Conservation (phyloP, 768 basidiomycete species). For the Atractiella rhizophila region DNA sequence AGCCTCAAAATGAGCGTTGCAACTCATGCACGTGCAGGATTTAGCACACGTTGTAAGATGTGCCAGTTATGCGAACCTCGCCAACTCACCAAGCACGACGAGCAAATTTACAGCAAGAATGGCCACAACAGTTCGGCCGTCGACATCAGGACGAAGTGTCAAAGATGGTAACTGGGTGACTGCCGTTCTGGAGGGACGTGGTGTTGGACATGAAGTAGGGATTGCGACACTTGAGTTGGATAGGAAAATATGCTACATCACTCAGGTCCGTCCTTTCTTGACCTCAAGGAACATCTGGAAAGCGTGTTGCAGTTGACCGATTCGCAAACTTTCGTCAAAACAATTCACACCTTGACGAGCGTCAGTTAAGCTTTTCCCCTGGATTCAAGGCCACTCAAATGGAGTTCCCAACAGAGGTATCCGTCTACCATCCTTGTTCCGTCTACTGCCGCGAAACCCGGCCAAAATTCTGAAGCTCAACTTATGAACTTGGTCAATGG, state of each 20-base stretch:
- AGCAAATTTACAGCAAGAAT: too few relatives aligned
- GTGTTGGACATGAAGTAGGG: conserved; percentile 58
- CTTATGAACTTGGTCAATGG: conserved; percentile 18
- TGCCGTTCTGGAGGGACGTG: conserved; percentile 9
- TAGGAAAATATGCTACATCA: conserved; percentile 45
- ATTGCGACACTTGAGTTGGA: conserved; percentile 73
- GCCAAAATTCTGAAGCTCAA: not conserved
- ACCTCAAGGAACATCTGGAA: not conserved
- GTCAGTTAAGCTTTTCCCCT: conserved; percentile 50
- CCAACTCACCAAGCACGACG: too few relatives aligned
- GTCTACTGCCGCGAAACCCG: conserved; percentile 18
- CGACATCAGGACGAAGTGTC: too few relatives aligned
- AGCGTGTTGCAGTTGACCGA: conserved; percentile 38
- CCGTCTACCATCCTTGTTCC: not conserved
- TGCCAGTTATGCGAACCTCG: too few relatives aligned
- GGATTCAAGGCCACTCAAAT: conserved; percentile 30
- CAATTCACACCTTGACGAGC: conserved; percentile 58
- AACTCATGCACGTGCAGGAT: too few relatives aligned
- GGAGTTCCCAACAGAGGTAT: not conserved
- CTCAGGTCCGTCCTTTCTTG: conserved; percentile 34
- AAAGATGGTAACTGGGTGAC: too few relatives aligned
- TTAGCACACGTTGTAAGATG: too few relatives aligned
- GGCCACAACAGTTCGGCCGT: too few relatives aligned
- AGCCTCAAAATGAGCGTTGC: too few relatives aligned
- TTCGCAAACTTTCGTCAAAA: conserved; percentile 67